These are phyloP conservation scores for Exophiala sideris DNA, from an alignment of 2,329 filamentous ascomycete species.

Conservation along the genomic window DNA sequence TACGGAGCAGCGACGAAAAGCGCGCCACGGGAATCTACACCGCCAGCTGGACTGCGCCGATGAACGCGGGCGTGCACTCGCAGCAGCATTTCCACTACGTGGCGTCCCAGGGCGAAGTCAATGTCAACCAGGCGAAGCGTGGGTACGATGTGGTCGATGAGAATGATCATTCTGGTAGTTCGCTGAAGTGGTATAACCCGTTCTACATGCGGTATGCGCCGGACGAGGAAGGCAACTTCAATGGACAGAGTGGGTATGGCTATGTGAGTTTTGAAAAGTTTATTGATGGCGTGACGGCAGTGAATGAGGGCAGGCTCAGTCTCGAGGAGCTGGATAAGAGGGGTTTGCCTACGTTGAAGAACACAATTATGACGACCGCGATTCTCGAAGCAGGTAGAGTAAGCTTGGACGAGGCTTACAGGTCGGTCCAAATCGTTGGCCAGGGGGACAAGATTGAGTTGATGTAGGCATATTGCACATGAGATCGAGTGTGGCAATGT, in stretches of 20 bases:
- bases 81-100: constrained; percentile 98
- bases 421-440: constrained; percentile 70
- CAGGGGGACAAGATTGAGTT: constrained; percentile 32
- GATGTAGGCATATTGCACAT: constrained; percentile 3
- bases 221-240: constrained; percentile 92
- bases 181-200: constrained; percentile 82
- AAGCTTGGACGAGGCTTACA: constrained; percentile 76
- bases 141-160: constrained; percentile 92
- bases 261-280: constrained; percentile 97
- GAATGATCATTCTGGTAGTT: constrained; percentile 41
- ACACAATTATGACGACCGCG: constrained; percentile 87
- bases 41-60: constrained; percentile 89
- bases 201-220: constrained; percentile 95
- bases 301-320: constrained; percentile 71
- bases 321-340: constrained; percentile 75
- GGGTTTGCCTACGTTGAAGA: constrained; percentile 77
- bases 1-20: constrained; percentile 52
- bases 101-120: constrained; percentile 76
- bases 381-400: constrained; percentile 83
- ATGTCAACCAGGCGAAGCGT: constrained; percentile 87
- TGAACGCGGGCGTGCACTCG: constrained; percentile 89
- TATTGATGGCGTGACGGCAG: constrained; percentile 74
- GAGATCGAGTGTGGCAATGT: background rate
- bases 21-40: constrained; percentile 87
- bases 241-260: constrained; percentile 84